Base-by-base conservation (phyloP, 2,329 filamentous ascomycete species). In the Ascochyta viciae-villosae region DNA sequence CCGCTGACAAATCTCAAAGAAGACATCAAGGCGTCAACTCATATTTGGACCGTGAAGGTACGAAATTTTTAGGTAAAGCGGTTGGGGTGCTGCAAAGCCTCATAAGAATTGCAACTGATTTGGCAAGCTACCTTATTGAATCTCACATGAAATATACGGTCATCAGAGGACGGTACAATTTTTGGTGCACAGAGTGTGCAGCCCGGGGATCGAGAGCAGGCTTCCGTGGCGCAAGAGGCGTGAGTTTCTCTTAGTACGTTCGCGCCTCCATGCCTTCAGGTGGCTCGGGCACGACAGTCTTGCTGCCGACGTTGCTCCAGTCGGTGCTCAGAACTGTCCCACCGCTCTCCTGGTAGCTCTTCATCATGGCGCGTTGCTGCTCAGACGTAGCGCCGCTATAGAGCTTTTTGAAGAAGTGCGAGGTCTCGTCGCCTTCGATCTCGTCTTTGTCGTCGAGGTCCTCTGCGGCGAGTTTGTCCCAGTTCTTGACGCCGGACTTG, bases 301-400 rank as follows among this genome's bases (percentile, higher is more conserved):
- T 86, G 60, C 82, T 84, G 46, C 86, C 85, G 19, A 97, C 94
- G 59, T 96, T 90, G 9, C 80, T 77, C 95, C 95, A 99, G 73
- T 94, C 92, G 0, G 95, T 99, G 76, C 92, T 97, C 45, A 99
- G 79, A 3, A 90, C 85, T 0, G 95, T 99, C 4, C 95, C 95
- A 65, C 96, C 95, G 76, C 93, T 97, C 81, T 99, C 94, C 13
- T 87, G 83, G 70, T 91, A 98, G 72, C 91, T 96, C 85, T 99
- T 99, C 87, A 96, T 91, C 95, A 99, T 99, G 8, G 95, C 95
- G 2, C 92, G 87, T 71, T 87, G 87, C 55, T 91, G 91, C 66
- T 99, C 94, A 0, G 88, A 86, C 44, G 89, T 87, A 0, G 91
- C 87, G 33, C 81, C 82, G 60, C 89, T 87, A 78, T 94, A 98